Conservation (phyloP, 768 basidiomycete genomes). For the Kwoniella botswanensis region DNA sequence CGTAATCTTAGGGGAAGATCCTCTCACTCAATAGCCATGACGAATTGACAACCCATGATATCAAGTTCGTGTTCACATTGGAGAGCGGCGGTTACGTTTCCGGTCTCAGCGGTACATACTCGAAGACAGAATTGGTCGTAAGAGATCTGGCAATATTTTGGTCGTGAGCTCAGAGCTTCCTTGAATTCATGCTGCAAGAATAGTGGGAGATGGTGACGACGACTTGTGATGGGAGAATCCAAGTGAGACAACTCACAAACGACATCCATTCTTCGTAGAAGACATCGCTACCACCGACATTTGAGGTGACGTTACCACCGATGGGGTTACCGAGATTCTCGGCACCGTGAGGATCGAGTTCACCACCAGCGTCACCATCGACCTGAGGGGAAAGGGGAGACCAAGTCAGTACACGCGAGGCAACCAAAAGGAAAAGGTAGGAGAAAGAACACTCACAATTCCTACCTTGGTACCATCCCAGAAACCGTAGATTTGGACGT, state of each 20-base stretch:
- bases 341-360: slow-evolving; percentile 61
- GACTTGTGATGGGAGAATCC: not conserved
- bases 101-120: slow-evolving; percentile 61
- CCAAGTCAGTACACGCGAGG: not conserved
- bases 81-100: slow-evolving; percentile 53
- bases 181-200: too few relatives aligned
- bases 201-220: too few relatives aligned
- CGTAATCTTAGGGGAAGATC: not conserved
- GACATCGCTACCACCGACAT: slow-evolving; percentile 56
- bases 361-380: slow-evolving; percentile 60
- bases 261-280: slow-evolving; percentile 62
- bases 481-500: slow-evolving; percentile 63
- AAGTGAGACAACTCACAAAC: slow-evolving; percentile 27
- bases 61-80: slow-evolving; percentile 58
- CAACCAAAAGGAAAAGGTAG: not conserved
- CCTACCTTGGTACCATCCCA: slow-evolving; percentile 61
- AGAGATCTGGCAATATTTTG: slow-evolving; percentile 54
- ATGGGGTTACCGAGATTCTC: slow-evolving; percentile 59
- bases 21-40: slow-evolving; percentile 57
- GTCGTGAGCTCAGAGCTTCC: not conserved
- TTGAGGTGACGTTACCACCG: slow-evolving; percentile 59
- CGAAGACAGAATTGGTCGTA: slow-evolving; percentile 62
- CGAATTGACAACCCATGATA: slow-evolving; percentile 57
- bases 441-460: slow-evolving; percentile 49
- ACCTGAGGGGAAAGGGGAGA: slow-evolving; percentile 29